phyloP scores from a whole-genome alignment of 495 filamentous ascomycete species.

The Penicillium canariense region DNA sequence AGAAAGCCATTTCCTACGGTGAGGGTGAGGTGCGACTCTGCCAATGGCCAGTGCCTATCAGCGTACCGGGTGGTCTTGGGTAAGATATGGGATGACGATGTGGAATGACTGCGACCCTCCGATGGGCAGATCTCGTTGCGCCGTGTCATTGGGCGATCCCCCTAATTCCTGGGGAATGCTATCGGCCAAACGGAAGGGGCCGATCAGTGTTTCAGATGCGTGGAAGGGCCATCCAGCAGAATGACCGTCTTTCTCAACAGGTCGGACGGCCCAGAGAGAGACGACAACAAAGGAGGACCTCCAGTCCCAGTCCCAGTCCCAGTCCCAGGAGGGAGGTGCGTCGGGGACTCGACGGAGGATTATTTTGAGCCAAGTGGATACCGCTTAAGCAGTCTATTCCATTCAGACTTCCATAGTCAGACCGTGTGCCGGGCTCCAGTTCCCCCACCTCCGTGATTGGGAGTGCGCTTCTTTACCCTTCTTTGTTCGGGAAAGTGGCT shows the following conservation, averaged over 20 bases:
- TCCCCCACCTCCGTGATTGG: constrained; percentile 25
- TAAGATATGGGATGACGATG: constrained; percentile 27
- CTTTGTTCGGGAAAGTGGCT: neutral
- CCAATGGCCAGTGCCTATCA: constrained; percentile 21
- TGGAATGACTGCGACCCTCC: constrained; percentile 23
- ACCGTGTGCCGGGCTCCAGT: constrained; percentile 22
- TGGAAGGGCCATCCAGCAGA: constrained; percentile 7
- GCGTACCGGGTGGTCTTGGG: constrained; percentile 10
- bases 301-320: too few relatives aligned
- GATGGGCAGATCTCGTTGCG: constrained; percentile 18
- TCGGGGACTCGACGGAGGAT: constrained; percentile 14
- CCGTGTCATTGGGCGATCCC: constrained; percentile 29
- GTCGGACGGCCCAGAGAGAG: neutral
- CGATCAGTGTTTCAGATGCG: constrained; percentile 32
- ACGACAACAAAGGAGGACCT: neutral
- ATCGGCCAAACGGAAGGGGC: constrained; percentile 24
- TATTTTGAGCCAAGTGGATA: constrained; percentile 15
- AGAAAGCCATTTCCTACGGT: constrained; percentile 7
- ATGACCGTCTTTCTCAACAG: too few relatives aligned
- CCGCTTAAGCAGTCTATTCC: constrained; percentile 20
- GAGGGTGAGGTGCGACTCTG: constrained; percentile 10
- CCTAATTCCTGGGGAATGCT: constrained; percentile 28
- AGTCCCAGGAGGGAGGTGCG: neutral
- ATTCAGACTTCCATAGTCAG: constrained; percentile 28
- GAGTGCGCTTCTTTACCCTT: constrained; percentile 7